Conservation (phyloP, 352 stramenopile genomes). For the Paralagenidium karlingii region DNA sequence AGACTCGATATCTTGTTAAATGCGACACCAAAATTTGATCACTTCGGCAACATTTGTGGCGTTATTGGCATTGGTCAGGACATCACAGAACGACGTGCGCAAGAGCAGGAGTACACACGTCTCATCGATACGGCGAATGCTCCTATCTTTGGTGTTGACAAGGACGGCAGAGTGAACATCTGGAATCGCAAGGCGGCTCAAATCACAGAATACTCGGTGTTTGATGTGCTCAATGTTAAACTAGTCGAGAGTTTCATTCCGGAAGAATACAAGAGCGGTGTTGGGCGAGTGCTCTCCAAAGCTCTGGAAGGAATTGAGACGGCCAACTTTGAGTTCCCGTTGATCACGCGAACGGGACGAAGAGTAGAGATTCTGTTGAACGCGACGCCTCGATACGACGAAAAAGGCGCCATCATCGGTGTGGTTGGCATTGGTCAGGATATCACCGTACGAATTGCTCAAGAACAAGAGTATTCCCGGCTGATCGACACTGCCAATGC, state of each 20-base stretch:
- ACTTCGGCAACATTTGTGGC: conserved; percentile 54
- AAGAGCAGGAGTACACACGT: conserved; percentile 79
- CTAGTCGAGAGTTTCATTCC: conserved; percentile 88
- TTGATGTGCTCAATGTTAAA: conserved; percentile 77
- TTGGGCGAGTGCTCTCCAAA: conserved; percentile 40
- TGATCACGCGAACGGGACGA: conserved; percentile 69
- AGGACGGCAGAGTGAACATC: conserved; percentile 69
- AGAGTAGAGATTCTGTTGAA: conserved; percentile 77
- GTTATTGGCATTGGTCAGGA: conserved; percentile 74
- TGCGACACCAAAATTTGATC: conserved; percentile 54
- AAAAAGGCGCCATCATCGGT: conserved; percentile 66
- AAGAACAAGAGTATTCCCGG: conserved; percentile 80
- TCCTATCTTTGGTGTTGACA: conserved; percentile 84
- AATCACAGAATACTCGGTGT: conserved; percentile 83
- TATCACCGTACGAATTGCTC: conserved; percentile 68
- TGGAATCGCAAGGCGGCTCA: conserved; percentile 87
- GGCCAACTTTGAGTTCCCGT: conserved; percentile 80
- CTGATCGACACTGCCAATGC: conserved; percentile 84
- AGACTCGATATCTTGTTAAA: conserved; percentile 75
- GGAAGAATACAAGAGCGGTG: conserved; percentile 38
- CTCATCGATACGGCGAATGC: conserved; percentile 86
- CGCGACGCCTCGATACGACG: conserved; percentile 66
- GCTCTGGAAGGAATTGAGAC: conserved; percentile 48
- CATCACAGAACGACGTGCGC: conserved; percentile 66
- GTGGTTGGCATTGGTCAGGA: conserved; percentile 76